Evolutionary conservation across 2,329 filamentous ascomycete species (phyloP), one percentile per base, ranked within the genome.

Genomic region (Microthyrium microscopicum): DNA sequence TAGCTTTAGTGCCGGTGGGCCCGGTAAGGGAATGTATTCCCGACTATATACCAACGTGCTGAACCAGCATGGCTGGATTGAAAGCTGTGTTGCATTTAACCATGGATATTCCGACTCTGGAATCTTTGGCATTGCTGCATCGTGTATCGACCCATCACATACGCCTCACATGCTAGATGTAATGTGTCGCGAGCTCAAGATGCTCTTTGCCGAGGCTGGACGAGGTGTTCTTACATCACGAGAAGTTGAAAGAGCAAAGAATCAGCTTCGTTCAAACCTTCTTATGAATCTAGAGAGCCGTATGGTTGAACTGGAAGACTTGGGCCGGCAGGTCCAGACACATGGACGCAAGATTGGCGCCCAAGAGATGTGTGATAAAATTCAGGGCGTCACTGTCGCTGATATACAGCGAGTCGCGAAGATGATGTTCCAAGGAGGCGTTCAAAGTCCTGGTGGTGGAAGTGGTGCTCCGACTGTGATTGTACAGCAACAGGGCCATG

Each of bases 21-120:
- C 89, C 4, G 89, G 89, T 34, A 98, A 98, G 63, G 89, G 89
- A 54, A 98, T 98, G 89, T 95, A 95, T 65, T 92, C 82, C 24
- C 78, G 89, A 9, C 71, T 98, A 6, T 98, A 94, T 65, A 95
- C 85, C 41, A 93, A 94, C 53, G 87, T 95, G 1, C 70, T 98
- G 33, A 98, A 98, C 62, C 85, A 95, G 58, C 77, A 93, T 59
- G 83, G 80, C 45, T 98, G 87, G 87, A 83, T 98, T 18, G 89
- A 98, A 60, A 85, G 75, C 39, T 95, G 89, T 59, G 68, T 92
- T 33, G 79, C 87, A 20, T 95, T 95, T 64, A 95, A 95, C 65
- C 85, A 95, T 64, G 82, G 80, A 29, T 98, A 98, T 66, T 89
- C 82, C 0, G 89, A 98, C 56, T 85, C 78, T 5, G 89, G 89